phyloP scores from a whole-genome alignment of 1,139 yeast genomes.

The Candida gigantensis region DNA sequence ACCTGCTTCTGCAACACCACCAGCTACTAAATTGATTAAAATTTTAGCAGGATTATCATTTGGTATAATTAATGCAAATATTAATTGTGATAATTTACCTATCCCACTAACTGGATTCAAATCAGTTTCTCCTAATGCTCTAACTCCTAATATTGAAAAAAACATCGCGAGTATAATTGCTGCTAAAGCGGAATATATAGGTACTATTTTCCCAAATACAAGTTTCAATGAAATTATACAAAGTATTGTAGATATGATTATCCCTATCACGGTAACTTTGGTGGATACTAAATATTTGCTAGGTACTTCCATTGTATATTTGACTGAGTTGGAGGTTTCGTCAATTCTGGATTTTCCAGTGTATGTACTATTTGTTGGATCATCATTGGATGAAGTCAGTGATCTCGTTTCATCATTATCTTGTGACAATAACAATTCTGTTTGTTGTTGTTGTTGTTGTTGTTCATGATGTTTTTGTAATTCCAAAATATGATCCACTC shows the following conservation, averaged over 20 bases:
- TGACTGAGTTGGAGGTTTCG: too few relatives aligned
- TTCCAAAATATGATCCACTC: constrained; percentile 10
- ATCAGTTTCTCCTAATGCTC: constrained; percentile 96
- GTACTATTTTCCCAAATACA: constrained; percentile 72
- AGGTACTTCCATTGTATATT: constrained; percentile 16
- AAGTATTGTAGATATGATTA: constrained; percentile 60
- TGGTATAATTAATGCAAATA: constrained; percentile 85
- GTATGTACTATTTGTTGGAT: constrained; percentile 16
- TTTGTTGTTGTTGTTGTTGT: constrained; percentile 10
- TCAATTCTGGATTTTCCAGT: constrained; percentile 6
- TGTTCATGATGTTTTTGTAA: too few relatives aligned
- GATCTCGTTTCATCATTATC: constrained; percentile 2
- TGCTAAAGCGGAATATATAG: constrained; percentile 64
- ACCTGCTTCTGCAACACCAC: constrained; percentile 97
- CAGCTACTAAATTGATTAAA: constrained; percentile 84
- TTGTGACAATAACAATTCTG: constrained; percentile 4
- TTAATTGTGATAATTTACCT: constrained; percentile 86
- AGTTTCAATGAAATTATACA: constrained; percentile 65
- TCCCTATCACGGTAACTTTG: constrained; percentile 57
- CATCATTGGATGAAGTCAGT: constrained; percentile 20
- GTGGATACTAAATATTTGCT: constrained; percentile 51
- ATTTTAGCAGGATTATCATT: constrained; percentile 75
- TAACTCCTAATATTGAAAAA: constrained; percentile 80
- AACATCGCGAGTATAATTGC: constrained; percentile 77
- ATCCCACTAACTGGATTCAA: constrained; percentile 96